Percentiles rank a stretch among this genome's conserved stretches.
Conservation (phyloP, 208 protist genomes). For the Lotmaria passim region DNA sequence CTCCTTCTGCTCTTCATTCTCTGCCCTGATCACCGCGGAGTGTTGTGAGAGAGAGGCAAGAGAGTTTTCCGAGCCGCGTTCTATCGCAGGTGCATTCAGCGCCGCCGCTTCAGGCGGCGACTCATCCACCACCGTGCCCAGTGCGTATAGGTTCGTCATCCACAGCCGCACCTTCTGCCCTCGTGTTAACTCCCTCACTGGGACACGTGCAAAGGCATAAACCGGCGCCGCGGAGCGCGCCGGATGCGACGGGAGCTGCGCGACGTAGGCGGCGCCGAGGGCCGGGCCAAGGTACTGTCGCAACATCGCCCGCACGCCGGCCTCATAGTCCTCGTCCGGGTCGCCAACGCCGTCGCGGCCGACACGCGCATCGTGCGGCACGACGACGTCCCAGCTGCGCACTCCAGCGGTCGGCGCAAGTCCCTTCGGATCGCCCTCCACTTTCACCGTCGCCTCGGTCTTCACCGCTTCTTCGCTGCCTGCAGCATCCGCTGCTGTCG, state of each 20-base stretch:
- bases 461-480: constrained; percentile 1
- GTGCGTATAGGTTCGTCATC: constrained; percentile 88
- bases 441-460: neutral
- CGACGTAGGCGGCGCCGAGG: constrained; percentile 47
- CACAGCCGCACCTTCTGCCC: constrained; percentile 86
- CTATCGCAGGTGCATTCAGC: neutral
- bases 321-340: constrained; percentile 54
- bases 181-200: constrained; percentile 32
- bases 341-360: constrained; percentile 35
- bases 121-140: constrained; percentile 55
- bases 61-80: neutral
- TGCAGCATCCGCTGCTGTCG: neutral
- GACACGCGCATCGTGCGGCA: constrained; percentile 76
- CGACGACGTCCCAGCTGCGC: constrained; percentile 65
- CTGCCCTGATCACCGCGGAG: neutral
- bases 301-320: constrained; percentile 48
- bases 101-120: neutral
- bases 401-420: neutral
- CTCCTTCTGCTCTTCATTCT: no score
- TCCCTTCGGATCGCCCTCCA: constrained; percentile 3
- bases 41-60: neutral
- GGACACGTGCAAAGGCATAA: constrained; percentile 50
- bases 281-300: constrained; percentile 60
- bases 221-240: constrained; percentile 27
- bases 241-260: constrained; percentile 48